Base-by-base conservation (phyloP, 257 asterid species). In the Solanum lycopersicoides region DNA sequence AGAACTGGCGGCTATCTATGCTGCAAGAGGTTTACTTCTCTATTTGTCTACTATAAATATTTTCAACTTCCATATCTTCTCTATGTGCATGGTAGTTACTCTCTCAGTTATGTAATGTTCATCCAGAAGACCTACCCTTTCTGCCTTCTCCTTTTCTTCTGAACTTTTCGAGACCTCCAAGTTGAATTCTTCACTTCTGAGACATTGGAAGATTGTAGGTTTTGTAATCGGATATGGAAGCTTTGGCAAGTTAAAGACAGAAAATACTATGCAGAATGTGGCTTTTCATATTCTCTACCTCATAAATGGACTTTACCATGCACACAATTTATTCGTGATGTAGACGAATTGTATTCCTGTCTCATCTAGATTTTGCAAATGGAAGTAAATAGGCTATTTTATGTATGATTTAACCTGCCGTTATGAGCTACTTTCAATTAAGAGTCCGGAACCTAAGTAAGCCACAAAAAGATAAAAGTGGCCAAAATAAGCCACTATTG, bases 1-100 rank as follows among this genome's bases (percentile, higher is more conserved):
- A 89, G 98, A 95, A 89, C 92, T 95, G 88, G 95, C 98, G 21
- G 94, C 97, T 13, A 92, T 95, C 89, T 95, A 95, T 91, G 98
- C 98, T 32, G 95, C 96, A 87, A 91, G 98, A 91, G 98, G 98
- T 94, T 88, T 60, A 88, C 28, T 88, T 20, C 77, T 87, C 73
- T 65, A 71, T 20, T 18, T 84, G 66, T 74, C 84, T 69, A 41
- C 37, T 72, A 35, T 83, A 83, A 85, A 37, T 86, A 44, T 35
- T 23, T 87, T 44, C 6, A 35, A 44, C 75, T 71, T 39, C 18
- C 84, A 73, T 60, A 66, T 44, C 23, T 3, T 79, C 60, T 83
- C 82, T 44, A 42, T 66, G 2, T 15, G 83, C 59, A 76, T 13
- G 83, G 13, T 12, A 44, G 84, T 77, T 77, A 76, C 18, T 76